Evolutionary conservation across 2,329 filamentous ascomycete species (phyloP).

Genomic region (Xylariaceae sp.): DNA sequence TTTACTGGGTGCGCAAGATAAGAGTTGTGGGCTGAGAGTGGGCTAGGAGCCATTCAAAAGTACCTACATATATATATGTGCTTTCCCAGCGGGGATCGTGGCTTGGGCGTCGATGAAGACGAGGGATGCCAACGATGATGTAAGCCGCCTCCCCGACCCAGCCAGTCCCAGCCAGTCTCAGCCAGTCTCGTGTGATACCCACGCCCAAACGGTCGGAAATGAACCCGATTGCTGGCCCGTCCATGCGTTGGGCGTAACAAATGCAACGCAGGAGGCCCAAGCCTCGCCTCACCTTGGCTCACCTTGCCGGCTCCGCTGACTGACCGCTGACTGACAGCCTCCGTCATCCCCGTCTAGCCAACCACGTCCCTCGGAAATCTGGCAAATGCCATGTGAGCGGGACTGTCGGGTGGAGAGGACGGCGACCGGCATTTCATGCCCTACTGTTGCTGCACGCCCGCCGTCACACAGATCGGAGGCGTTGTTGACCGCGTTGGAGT

Average conservation of each 20-base stretch:
- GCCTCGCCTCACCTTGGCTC: slow-evolving; percentile 12
- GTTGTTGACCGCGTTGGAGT: not conserved
- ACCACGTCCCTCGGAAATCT: slow-evolving; percentile 8
- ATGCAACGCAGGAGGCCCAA: slow-evolving; percentile 1
- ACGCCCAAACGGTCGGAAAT: slow-evolving; percentile 10
- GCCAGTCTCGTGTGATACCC: not conserved
- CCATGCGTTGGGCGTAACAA: slow-evolving; percentile 9
- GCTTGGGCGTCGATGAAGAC: not conserved
- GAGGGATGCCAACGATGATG: slow-evolving; percentile 1
- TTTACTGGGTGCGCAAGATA: not conserved
- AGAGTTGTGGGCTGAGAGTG: not conserved
- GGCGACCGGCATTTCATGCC: slow-evolving; percentile 10
- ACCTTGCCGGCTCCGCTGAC: slow-evolving; percentile 1
- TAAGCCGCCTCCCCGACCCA: slow-evolving; percentile 18
- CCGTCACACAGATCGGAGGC: slow-evolving; percentile 12
- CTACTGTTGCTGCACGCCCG: slow-evolving; percentile 2
- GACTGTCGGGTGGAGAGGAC: slow-evolving; percentile 2
- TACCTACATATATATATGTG: not conserved
- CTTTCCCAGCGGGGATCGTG: not conserved
- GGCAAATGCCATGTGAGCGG: slow-evolving; percentile 12
- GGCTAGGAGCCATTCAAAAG: not conserved
- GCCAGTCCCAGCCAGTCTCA: not conserved
- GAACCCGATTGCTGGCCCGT: slow-evolving; percentile 9
- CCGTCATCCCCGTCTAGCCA: slow-evolving; percentile 3
- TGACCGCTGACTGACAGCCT: not conserved